A percentile compares a stretch with the other conserved stretches of the same genome.
Conservation (phyloP, 306 rosid genomes). For the Hippophae gyantsensis region DNA sequence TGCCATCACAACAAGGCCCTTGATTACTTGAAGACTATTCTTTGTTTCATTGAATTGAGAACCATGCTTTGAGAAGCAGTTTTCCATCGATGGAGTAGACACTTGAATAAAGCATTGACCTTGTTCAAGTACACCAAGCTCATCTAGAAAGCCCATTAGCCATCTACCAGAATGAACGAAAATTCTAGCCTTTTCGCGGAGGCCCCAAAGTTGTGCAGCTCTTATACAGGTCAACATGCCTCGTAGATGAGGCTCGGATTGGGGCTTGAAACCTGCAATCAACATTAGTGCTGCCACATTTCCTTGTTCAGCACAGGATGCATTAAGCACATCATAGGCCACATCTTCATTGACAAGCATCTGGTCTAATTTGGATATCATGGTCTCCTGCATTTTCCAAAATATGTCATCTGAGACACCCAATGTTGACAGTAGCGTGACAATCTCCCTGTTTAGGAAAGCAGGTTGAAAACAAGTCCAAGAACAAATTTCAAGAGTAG, state of each 20-base stretch:
- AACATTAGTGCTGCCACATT: conserved; percentile 83
- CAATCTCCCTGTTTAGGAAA: conserved; percentile 75
- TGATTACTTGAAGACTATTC: conserved; percentile 43
- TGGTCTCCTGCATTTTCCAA: conserved; percentile 70
- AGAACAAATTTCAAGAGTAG: conserved; percentile 63
- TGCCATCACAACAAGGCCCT: conserved; percentile 59
- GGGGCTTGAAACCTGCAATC: conserved; percentile 81
- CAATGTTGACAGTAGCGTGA: conserved; percentile 62
- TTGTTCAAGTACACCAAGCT: conserved; percentile 52
- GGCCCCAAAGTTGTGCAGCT: conserved; percentile 82
- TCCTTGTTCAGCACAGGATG: conserved; percentile 80
- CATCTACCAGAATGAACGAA: conserved; percentile 75
- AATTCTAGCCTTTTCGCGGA: conserved; percentile 76
- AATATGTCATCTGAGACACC: conserved; percentile 53
- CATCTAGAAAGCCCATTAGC: conserved; percentile 87
- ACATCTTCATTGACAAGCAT: conserved; percentile 53
- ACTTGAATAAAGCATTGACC: conserved; percentile 86
- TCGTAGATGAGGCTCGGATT: conserved; percentile 75
- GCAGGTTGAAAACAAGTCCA: conserved; percentile 93
- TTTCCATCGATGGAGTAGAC: conserved; percentile 59
- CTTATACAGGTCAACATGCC: conserved; percentile 67
- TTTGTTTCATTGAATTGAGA: conserved; percentile 42
- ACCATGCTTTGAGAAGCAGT: conserved; percentile 82
- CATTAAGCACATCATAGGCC: conserved; percentile 65
- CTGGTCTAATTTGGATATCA: conserved; percentile 49